Evolutionary conservation across 2,329 filamentous ascomycete species (phyloP), one percentile per base, ranked within the genome.

Genomic region (Aureobasidium lini): DNA sequence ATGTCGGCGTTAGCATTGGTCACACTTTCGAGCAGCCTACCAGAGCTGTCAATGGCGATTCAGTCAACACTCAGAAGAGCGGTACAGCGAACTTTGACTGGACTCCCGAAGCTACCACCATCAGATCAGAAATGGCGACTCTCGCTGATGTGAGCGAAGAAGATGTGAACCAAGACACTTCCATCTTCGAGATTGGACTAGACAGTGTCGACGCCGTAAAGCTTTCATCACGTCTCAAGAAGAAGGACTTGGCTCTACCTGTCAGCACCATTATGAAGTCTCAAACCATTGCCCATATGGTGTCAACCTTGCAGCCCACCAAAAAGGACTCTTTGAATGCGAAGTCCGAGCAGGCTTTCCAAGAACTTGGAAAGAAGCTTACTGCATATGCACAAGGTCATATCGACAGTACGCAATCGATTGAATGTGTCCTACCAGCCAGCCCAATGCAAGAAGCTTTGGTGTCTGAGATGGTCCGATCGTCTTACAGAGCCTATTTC

Each of bases 191-290:
- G 65, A 79, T 96, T 34, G 92, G 92, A 0, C 79, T 96, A 6
- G 93, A 96, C 75, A 96, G 92, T 67, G 95, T 96, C 60, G 92
- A 96, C 71, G 83, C 88, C 1, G 93, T 96, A 70, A 95, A 90
- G 66, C 75, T 96, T 0, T 87, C 89, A 0, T 85, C 90, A 0
- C 81, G 84, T 57, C 77, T 96, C 1, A 87, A 82, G 63, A 81
- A 79, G 46, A 72, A 73, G 4, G 81, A 80, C 0, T 74, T 94
- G 18, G 69, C 75, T 0, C 70, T 95, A 10, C 76, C 86, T 0
- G 84, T 92, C n/a, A 89, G 89, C 64, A 77, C 80, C n/a, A 85
- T 96, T 23, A 87, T 95, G 79, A 85, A 82, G 56, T 79, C 79
- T 3, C 84, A 88, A 54, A 90, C 82, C 0, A 85, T 96, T 37